Percentiles rank a stretch among this genome's conserved stretches.
Evolutionary conservation across 768 basidiomycete genomes (phyloP).

Genomic region (Coprinopsis sp.): DNA sequence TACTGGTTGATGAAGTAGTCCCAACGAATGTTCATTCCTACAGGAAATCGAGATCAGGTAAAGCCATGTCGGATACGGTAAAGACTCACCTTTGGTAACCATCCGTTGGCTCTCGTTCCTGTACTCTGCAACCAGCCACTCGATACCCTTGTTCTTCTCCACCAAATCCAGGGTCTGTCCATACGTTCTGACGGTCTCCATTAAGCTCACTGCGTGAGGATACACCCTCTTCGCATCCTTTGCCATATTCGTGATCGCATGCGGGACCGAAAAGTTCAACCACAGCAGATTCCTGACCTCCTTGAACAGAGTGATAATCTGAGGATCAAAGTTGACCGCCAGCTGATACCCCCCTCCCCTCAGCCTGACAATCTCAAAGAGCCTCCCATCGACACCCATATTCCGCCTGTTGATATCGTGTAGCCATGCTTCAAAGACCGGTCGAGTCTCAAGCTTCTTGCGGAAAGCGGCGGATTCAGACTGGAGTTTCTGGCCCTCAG

Average conservation of each 20-base stretch:
- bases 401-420: conserved; percentile 91
- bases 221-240: conserved; percentile 99
- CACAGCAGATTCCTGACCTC: conserved; percentile 94
- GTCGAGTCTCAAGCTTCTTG: conserved; percentile 91
- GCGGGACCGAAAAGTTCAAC: conserved; percentile 94
- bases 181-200: conserved; percentile 99
- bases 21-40: conserved; percentile 96
- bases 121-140: conserved; percentile 93
- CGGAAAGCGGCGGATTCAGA: conserved; percentile 88
- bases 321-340: conserved; percentile 96
- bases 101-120: conserved; percentile 90
- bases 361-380: conserved; percentile 85
- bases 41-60: background rate
- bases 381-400: conserved; percentile 84
- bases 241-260: conserved; percentile 92
- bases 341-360: conserved; percentile 73
- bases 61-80: no score
- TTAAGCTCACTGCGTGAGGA: conserved; percentile 94
- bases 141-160: conserved; percentile 85
- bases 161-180: conserved; percentile 92
- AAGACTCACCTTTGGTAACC: conserved; percentile 73
- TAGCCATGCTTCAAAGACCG: conserved; percentile 95
- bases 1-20: conserved; percentile 96
- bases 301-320: conserved; percentile 98
- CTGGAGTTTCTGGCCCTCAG: conserved; percentile 97